A percentile compares a stretch with the other conserved stretches of the same genome.
Conservation (phyloP, 257 asterid genomes). For the Fraxinus americana region DNA sequence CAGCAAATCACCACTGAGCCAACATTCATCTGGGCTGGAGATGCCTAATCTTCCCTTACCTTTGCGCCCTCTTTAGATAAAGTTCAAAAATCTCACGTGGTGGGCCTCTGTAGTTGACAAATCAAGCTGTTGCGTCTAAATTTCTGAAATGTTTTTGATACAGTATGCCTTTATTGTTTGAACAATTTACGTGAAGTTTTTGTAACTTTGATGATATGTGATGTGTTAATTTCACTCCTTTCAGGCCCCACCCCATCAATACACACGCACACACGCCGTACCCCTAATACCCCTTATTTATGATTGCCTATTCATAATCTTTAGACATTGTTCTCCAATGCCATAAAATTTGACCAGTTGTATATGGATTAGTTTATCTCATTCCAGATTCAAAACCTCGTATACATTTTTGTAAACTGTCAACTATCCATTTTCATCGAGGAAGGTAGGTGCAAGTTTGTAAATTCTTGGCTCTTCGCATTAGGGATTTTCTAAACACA, state of each 20-base stretch:
- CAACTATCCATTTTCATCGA: background rate
- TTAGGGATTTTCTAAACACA: background rate
- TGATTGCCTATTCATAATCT: background rate
- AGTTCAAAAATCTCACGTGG: background rate
- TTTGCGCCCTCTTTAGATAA: too few relatives aligned
- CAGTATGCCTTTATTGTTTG: background rate
- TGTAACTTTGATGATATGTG: background rate
- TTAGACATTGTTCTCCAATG: background rate
- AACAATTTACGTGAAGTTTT: background rate
- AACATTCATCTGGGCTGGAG: background rate
- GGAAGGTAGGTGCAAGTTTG: slow-evolving; percentile 3
- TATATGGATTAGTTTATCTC: too few relatives aligned
- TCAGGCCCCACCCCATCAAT: background rate
- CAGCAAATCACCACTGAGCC: background rate
- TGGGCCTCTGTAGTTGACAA: background rate
- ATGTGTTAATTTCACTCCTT: background rate
- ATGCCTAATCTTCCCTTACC: too few relatives aligned
- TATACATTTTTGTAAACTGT: background rate
- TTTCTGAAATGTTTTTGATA: background rate
- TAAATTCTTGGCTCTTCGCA: background rate
- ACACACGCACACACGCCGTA: background rate
- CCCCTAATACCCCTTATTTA: background rate
- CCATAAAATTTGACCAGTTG: background rate
- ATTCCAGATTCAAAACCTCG: background rate
- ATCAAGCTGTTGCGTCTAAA: background rate